Base-by-base conservation (phyloP, 78 protist species). In the Paulinella micropora region DNA sequence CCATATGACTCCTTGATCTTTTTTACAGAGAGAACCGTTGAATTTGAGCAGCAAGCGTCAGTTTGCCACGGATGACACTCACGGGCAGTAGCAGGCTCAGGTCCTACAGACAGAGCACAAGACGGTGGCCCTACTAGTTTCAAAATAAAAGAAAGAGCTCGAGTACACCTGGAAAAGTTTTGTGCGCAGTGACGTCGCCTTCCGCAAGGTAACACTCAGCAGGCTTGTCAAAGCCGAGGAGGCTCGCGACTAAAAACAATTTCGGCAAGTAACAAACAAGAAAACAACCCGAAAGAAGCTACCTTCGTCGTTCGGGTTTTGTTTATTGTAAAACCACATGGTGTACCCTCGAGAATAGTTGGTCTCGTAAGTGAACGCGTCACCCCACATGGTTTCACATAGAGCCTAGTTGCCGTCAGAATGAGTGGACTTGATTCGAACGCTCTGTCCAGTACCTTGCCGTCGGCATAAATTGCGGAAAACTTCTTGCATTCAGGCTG, bases 371-470 rank as follows among this genome's bases (percentile, higher is more conserved):
- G 6, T 15, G 84, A 81, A 81, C 4, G 84, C 84, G 28, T 15
- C 84, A 15, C 15, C 84, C 84, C 84, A 81, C 84, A 81, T 81
- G 37, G 9, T 81, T 29, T 81, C 84, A 81, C 84, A 81, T 3
- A 81, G 84, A n/a, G n/a, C n/a, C n/a, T n/a, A n/a, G n/a, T n/a
- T n/a, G n/a, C n/a, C n/a, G n/a, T n/a, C n/a, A n/a, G n/a, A n/a
- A n/a, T n/a, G n/a, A n/a, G n/a, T n/a, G n/a, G n/a, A n/a, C n/a
- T n/a, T n/a, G n/a, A n/a, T n/a, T n/a, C n/a, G n/a, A n/a, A n/a
- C n/a, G n/a, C n/a, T n/a, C n/a, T n/a, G n/a, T n/a, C n/a, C n/a
- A n/a, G n/a, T n/a, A n/a, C n/a, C n/a, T n/a, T n/a, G n/a, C n/a
- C n/a, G n/a, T n/a, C n/a, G n/a, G n/a, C n/a, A n/a, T n/a, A n/a